Evolutionary conservation across 2,329 filamentous ascomycete species (phyloP), one percentile per base, ranked within the genome.

Genomic region (Bipolaris zeicola): DNA sequence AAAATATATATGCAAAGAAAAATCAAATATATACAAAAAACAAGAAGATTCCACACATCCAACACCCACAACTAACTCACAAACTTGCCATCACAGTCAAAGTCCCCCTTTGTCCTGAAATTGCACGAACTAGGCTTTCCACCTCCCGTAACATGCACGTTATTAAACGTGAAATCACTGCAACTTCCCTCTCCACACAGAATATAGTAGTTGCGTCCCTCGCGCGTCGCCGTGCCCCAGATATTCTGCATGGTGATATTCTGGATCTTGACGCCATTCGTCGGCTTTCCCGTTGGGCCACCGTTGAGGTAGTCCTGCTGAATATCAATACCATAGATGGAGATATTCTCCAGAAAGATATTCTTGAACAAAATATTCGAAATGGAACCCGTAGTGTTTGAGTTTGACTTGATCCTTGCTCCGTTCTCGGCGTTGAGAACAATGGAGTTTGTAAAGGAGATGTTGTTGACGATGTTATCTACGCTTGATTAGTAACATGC

Each of bases 371-470:
- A 41, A 6, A 68, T 63, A 7, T 57, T 34, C 3, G 57, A 52
- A 20, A 67, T 61, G 41, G 55, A 73, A 28, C 84, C 84, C 0
- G 80, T 84, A 1, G 77, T 77, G 53, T 76, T 78, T 28, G 73
- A 78, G 33, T 80, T 79, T 5, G 80, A 81, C 75, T 87, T 87
- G 71, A 86, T 80, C 54, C 83, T 83, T 46, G 83, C 76, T 45
- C 82, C 84, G 65, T 85, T 84, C 37, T 78, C 65, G 2, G 81
- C 83, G 65, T 85, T 73, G 46, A 66, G 73, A 46, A 86, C 76
- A 3, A 72, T 76, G 2, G 78, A 81, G 58, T 79, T 75, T 7
- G 74, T 65, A 64, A 87, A 82, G 20, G 70, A 76, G 14, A 87
- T 52, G 50, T 61, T 59, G 26, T 56, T 62, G 7, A 67, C 63